phyloP scores from a whole-genome alignment of 768 basidiomycete genomes.

The Hygrophorus russula region DNA sequence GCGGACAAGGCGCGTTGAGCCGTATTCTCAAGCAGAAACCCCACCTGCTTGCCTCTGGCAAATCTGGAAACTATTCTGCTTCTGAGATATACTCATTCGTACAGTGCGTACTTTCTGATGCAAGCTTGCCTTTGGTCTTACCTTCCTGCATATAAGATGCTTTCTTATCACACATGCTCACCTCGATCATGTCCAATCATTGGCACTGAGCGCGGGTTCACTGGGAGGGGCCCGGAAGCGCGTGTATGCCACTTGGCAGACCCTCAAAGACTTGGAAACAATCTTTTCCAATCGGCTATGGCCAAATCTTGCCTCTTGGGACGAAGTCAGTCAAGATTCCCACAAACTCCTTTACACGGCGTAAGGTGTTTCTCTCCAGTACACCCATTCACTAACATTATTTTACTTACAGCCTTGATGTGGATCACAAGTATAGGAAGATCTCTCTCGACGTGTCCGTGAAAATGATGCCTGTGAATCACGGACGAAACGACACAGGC shows the following conservation, averaged over 20 bases:
- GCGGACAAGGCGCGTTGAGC: slow-evolving; percentile 71
- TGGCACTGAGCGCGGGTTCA: slow-evolving; percentile 79
- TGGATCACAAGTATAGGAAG: slow-evolving; percentile 40
- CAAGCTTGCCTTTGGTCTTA: background rate
- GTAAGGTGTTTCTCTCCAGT: slow-evolving; percentile 30
- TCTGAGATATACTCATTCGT: slow-evolving; percentile 45
- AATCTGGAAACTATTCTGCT: slow-evolving; percentile 23
- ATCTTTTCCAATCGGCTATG: slow-evolving; percentile 74
- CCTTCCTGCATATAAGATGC: slow-evolving; percentile 34
- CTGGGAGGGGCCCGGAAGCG: slow-evolving; percentile 49
- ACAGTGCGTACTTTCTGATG: slow-evolving; percentile 19
- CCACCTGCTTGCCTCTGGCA: slow-evolving; percentile 25
- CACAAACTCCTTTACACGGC: slow-evolving; percentile 47
- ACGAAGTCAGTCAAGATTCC: slow-evolving; percentile 45
- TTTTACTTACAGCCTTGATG: slow-evolving; percentile 27
- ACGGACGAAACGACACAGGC: slow-evolving; percentile 46
- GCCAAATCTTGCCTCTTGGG: slow-evolving; percentile 76
- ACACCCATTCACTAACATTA: slow-evolving; percentile 6
- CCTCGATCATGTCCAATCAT: slow-evolving; percentile 76
- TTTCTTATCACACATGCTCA: slow-evolving; percentile 87
- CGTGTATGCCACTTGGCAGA: slow-evolving; percentile 48
- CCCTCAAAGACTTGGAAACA: slow-evolving; percentile 56
- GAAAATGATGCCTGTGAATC: slow-evolving; percentile 57
- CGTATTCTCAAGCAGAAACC: slow-evolving; percentile 48
- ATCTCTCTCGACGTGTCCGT: slow-evolving; percentile 50